Base-by-base conservation (phyloP, 305 asterid species). In the Andrographis paniculata region DNA sequence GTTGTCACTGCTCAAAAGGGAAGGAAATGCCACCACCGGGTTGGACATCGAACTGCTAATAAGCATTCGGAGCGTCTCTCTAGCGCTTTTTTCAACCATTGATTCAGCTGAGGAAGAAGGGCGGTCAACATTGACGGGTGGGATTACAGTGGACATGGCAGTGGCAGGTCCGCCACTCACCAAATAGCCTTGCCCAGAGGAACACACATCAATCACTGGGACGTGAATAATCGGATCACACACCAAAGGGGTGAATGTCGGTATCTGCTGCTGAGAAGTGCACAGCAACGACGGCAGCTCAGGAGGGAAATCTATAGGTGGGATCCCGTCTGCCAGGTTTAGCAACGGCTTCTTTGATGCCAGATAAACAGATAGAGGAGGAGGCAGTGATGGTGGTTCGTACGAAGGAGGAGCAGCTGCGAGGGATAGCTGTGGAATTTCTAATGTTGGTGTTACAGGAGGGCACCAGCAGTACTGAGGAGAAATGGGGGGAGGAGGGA, bases 391-490 rank as follows among this genome's bases (percentile, higher is more conserved):
- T 1, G 66, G 48, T 35, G 82, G 52, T 33, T 77, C 86, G 1
- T 70, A 20, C n/a, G 73, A 61, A 12, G 82, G 65, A 15, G n/a
- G n/a, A n/a, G n/a, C n/a, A n/a, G n/a, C n/a, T n/a, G n/a, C n/a
- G n/a, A 71, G 41, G 5, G 88, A 75, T 5, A 67, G 55, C 47
- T 53, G 64, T 14, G 69, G 55, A 53, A 54, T 68, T 43, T 67
- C 77, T 9, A 65, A 53, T 8, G 72, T 33, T 10, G 89, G 66
- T 20, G 72, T 75, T 51, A 67, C 71, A 20, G 89, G 84, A 38
- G 97, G 97, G 42, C 94, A 88, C 92, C 94, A 81, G 65, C 95
- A 84, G 55, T 79, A 84, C 41, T 67, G 75, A 53, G 95, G 95
- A 45, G 94, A 70, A 45, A 77, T 47, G 10, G 73, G 65, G 18